Evolutionary conservation across 139 green algal genomes (phyloP).

Genomic region (Zygnema circumcarinatum): DNA sequence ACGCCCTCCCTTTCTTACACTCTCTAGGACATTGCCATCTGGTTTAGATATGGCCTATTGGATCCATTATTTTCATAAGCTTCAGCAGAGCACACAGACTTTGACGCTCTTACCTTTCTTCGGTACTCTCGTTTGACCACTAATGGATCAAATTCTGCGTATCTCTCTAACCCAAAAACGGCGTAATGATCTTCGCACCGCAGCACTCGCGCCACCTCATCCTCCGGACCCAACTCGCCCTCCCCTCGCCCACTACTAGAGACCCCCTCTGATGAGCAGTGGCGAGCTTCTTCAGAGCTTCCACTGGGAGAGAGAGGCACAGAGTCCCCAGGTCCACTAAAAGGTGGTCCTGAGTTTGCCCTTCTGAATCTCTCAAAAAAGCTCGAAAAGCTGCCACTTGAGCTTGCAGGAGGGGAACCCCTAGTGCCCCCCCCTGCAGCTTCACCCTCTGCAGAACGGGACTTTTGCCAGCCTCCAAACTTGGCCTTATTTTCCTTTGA

Average conservation of each 20-base stretch:
- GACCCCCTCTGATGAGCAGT: background rate
- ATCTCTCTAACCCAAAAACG: slow-evolving; percentile 2
- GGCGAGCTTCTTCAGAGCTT: background rate
- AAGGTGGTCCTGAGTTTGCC: background rate
- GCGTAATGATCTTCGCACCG: slow-evolving; percentile 11
- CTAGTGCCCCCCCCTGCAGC: background rate
- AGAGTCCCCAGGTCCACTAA: too few relatives aligned
- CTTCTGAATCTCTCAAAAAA: background rate
- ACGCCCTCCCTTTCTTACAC: background rate
- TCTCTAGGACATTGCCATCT: background rate
- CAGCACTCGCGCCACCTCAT: background rate
- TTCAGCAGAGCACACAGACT: too few relatives aligned
- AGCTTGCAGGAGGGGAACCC: background rate
- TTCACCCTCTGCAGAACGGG: background rate
- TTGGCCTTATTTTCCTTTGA: background rate
- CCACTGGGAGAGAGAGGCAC: background rate
- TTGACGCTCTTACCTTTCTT: slow-evolving; percentile 15
- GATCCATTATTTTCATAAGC: too few relatives aligned
- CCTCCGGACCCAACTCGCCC: background rate
- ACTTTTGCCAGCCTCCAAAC: background rate
- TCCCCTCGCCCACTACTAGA: background rate
- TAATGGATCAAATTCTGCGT: background rate
- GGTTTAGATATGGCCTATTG: background rate
- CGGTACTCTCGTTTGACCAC: slow-evolving; percentile 3
- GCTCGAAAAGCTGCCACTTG: background rate